Conservation (phyloP, 73 alveolate genomes). For the Paramecium sonneborni region DNA sequence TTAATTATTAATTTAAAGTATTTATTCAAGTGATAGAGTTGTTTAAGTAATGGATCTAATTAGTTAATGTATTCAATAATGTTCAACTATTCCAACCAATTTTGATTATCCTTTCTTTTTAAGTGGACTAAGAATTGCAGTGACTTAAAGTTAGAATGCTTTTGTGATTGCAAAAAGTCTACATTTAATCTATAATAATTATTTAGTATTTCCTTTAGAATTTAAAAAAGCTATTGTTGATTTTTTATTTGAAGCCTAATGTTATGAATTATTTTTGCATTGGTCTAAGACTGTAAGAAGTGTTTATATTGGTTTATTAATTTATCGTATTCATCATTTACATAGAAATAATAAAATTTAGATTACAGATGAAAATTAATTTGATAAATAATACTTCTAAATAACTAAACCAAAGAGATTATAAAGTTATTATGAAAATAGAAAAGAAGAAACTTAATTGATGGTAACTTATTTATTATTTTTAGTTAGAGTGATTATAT, state of each 20-base stretch:
- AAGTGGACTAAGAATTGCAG: conserved; percentile 23
- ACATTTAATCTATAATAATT: not conserved
- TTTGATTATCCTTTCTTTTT: conserved; percentile 36
- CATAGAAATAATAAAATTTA: not conserved
- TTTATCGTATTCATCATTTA: not conserved
- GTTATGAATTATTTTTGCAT: not conserved
- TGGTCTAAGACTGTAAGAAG: conserved; percentile 16
- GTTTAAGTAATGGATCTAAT: conserved; percentile 3
- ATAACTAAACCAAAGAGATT: not conserved
- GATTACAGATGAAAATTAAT: not conserved
- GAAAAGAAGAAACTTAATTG: not conserved
- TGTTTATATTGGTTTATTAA: not conserved
- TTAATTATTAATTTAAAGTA: not conserved
- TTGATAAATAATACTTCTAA: not conserved
- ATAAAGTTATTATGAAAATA: not conserved
- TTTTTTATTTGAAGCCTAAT: not conserved
- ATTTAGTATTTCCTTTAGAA: not conserved
- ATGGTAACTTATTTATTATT: not conserved
- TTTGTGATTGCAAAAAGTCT: not conserved
- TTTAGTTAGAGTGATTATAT: not conserved
- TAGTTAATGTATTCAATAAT: not conserved
- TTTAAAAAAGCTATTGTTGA: not conserved
- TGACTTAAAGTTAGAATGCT: not conserved
- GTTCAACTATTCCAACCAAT: not conserved
- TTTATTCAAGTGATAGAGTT: not conserved